Evolutionary conservation across 768 basidiomycete species (phyloP).

Genomic region (Paxillus rubicundulus): DNA sequence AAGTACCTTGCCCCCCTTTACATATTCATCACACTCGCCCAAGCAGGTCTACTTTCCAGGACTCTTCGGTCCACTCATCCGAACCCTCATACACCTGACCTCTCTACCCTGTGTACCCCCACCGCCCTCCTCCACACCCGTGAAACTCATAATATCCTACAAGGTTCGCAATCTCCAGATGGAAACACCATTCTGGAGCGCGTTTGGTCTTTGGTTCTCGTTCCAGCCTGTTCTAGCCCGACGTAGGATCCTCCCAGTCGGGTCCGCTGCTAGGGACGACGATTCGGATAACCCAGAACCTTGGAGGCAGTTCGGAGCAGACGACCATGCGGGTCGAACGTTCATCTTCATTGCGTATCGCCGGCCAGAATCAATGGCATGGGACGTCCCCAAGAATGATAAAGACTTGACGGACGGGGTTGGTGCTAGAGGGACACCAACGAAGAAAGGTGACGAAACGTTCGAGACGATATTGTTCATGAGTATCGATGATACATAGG

Average conservation of each 20-base stretch:
- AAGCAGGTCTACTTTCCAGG: conserved; percentile 82
- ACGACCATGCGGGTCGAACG: conserved; percentile 36
- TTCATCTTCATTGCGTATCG: conserved; percentile 66
- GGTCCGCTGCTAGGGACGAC: background rate
- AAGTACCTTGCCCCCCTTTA: conserved; percentile 32
- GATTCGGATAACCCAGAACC: background rate
- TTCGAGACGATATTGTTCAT: conserved; percentile 66
- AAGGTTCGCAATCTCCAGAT: conserved; percentile 70
- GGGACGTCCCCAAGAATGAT: conserved; percentile 54
- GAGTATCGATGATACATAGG: conserved; percentile 20
- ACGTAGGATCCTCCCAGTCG: background rate
- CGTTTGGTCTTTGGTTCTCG: conserved; percentile 77
- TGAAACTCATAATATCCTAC: conserved; percentile 66
- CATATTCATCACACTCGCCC: background rate
- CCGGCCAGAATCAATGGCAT: conserved; percentile 53
- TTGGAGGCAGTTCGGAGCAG: conserved; percentile 46
- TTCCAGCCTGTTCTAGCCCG: conserved; percentile 53
- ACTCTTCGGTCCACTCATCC: conserved; percentile 72
- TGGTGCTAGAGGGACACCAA: conserved; percentile 44
- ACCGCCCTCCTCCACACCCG: conserved; percentile 3
- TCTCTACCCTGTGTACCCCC: conserved; percentile 41
- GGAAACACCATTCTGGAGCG: conserved; percentile 74
- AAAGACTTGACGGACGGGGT: conserved; percentile 55
- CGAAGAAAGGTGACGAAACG: conserved; percentile 58
- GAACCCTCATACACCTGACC: conserved; percentile 71